Percentiles rank a stretch among this genome's conserved stretches.
These are phyloP conservation scores for Fistulinella staudtii DNA, from an alignment of 1,284 basidiomycete genomes.

Conservation along the genomic window DNA sequence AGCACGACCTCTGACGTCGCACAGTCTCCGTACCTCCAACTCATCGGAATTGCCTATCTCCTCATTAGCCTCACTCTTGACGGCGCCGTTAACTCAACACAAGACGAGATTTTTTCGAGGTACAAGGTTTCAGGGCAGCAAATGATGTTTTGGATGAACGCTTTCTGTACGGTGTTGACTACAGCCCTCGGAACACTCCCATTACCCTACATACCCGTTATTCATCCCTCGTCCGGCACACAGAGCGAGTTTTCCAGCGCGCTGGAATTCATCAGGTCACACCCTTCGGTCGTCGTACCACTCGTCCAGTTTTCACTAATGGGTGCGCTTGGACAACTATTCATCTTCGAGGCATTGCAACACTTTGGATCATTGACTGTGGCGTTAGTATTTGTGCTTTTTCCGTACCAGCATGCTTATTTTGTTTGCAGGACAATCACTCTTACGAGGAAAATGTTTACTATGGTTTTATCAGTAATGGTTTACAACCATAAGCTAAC, in stretches of 20 bases:
- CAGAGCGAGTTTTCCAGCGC: slow-evolving; percentile 68
- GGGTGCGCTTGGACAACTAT: slow-evolving; percentile 92
- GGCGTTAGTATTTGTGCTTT: slow-evolving; percentile 54
- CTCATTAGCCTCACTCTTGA: slow-evolving; percentile 88
- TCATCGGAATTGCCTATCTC: slow-evolving; percentile 70
- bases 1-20: slow-evolving; percentile 30
- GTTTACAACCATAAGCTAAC: slow-evolving; percentile 89
- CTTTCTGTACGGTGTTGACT: slow-evolving; percentile 73
- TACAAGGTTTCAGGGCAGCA: slow-evolving; percentile 88
- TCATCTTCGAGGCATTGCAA: slow-evolving; percentile 97
- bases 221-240: slow-evolving; percentile 58
- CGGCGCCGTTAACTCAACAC: slow-evolving; percentile 95
- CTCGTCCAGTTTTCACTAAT: slow-evolving; percentile 85
- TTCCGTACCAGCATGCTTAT: slow-evolving; percentile 2
- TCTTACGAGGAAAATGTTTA: slow-evolving; percentile 96
- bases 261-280: slow-evolving; percentile 71
- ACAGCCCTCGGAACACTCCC: slow-evolving; percentile 65
- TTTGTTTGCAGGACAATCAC: slow-evolving; percentile 71
- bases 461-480: slow-evolving; percentile 93
- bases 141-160: slow-evolving; percentile 99
- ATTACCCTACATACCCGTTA: slow-evolving; percentile 71
- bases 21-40: slow-evolving; percentile 45
- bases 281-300: slow-evolving; percentile 77
- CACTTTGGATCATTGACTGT: slow-evolving; percentile 94
- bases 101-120: slow-evolving; percentile 90